phyloP scores from a whole-genome alignment of 164 flowering plant genomes.

The Stephania yunnanensis region DNA sequence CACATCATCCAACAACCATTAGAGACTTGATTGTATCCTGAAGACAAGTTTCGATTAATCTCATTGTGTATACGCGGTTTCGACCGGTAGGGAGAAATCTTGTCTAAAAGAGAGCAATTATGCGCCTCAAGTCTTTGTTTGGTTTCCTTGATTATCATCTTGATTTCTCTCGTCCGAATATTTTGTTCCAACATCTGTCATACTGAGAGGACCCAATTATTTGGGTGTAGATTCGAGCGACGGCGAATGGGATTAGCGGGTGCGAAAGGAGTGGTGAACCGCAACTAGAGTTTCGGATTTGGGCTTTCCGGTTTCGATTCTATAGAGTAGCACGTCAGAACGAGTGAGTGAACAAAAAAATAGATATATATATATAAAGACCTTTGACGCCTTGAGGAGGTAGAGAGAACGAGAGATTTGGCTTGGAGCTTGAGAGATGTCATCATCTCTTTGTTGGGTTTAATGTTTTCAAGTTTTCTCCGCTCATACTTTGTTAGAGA shows the following conservation, averaged over 20 bases:
- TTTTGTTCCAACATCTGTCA: slow-evolving; percentile 14
- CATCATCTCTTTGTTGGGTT: slow-evolving; percentile 52
- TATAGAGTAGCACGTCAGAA: slow-evolving; percentile 12
- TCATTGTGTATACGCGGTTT: too few species aligned
- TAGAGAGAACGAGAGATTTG: slow-evolving; percentile 28
- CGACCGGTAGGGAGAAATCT: too few species aligned
- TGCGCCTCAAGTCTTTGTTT: too few species aligned
- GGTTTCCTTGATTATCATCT: too few species aligned
- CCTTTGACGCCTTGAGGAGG: slow-evolving; percentile 50
- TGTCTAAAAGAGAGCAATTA: too few species aligned
- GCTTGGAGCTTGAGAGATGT: slow-evolving; percentile 48
- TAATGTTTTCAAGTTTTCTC: slow-evolving; percentile 61
- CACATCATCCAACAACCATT: too few species aligned
- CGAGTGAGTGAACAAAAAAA: neutral
- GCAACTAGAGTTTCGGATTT: slow-evolving; percentile 39
- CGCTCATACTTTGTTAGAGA: slow-evolving; percentile 69
- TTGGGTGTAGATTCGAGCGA: slow-evolving; percentile 3
- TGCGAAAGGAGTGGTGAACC: slow-evolving; percentile 60
- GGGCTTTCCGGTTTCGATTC: slow-evolving; percentile 45
- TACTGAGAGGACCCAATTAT: slow-evolving; percentile 31
- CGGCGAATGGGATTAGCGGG: slow-evolving; percentile 15
- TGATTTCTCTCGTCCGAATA: too few species aligned
- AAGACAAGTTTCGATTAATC: too few species aligned
- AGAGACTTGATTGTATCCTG: too few species aligned
- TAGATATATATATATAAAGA: slow-evolving; percentile 9